Percentiles rank a stretch among this genome's conserved stretches.
These are phyloP conservation scores for Xerocomus potaroensis DNA, from an alignment of 768 basidiomycete species.

Conservation along the genomic window DNA sequence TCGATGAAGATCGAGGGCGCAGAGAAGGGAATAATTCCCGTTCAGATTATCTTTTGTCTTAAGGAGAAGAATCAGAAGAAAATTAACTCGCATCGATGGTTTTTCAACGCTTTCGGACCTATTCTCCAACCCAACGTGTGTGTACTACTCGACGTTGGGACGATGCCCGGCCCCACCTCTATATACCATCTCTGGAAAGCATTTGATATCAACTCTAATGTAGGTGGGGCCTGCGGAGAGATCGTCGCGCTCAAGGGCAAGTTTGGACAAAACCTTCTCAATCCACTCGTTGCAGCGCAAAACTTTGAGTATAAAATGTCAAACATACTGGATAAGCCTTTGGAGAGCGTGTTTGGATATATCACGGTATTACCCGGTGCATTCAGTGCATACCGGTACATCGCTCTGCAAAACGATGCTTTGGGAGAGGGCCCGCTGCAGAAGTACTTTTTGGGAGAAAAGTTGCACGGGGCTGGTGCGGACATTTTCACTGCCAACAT, in stretches of 20 bases:
- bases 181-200: constrained; percentile 96
- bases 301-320: constrained; percentile 96
- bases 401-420: constrained; percentile 84
- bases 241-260: constrained; percentile 90
- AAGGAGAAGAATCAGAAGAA: constrained; percentile 95
- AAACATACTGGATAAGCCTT: constrained; percentile 88
- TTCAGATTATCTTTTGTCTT: constrained; percentile 89
- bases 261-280: constrained; percentile 72
- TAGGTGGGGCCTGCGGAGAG: constrained; percentile 94
- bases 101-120: constrained; percentile 86
- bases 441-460: constrained; percentile 97
- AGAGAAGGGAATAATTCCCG: constrained; percentile 78
- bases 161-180: constrained; percentile 79
- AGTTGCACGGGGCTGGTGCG: constrained; percentile 82
- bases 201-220: constrained; percentile 88
- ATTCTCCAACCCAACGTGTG: constrained; percentile 89
- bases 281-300: constrained; percentile 86
- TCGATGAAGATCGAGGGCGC: constrained; percentile 77
- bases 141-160: constrained; percentile 84
- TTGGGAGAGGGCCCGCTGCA: constrained; percentile 84
- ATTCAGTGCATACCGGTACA: constrained; percentile 88
- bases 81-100: constrained; percentile 94
- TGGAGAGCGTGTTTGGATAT: constrained; percentile 89
- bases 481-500: constrained; percentile 96
- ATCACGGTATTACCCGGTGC: constrained; percentile 93